phyloP scores from a whole-genome alignment of 768 basidiomycete genomes.

The Psilocybe cubensis region DNA sequence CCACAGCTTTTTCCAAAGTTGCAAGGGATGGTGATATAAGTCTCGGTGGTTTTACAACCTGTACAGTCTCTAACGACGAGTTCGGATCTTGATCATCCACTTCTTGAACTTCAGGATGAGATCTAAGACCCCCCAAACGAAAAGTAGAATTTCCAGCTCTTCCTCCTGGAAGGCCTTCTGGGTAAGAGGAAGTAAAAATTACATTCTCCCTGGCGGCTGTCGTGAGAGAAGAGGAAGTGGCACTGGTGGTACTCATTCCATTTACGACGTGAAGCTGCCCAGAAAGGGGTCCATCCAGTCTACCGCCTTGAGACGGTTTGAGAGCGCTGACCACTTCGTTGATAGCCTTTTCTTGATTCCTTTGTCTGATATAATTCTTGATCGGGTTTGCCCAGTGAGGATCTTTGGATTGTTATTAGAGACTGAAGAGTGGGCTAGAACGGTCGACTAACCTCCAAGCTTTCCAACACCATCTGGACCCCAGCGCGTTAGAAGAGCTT shows the following conservation, averaged over 20 bases:
- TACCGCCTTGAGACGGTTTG: constrained; percentile 54
- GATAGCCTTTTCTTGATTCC: constrained; percentile 70
- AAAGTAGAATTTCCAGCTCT: constrained; percentile 64
- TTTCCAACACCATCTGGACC: constrained; percentile 89
- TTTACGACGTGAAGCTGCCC: constrained; percentile 79
- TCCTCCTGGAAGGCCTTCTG: constrained; percentile 57
- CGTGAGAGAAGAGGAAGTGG: constrained; percentile 72
- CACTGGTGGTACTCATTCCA: constrained; percentile 58
- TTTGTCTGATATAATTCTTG: constrained; percentile 73
- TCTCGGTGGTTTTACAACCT: constrained; percentile 41
- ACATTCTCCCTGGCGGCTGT: constrained; percentile 78
- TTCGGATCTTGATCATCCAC: constrained; percentile 48
- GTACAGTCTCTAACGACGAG: constrained; percentile 32
- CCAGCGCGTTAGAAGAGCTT: constrained; percentile 87
- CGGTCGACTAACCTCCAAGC: constrained; percentile 67
- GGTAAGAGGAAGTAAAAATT: constrained; percentile 40
- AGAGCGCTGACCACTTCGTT: constrained; percentile 78
- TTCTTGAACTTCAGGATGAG: constrained; percentile 70
- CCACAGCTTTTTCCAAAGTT: constrained; percentile 92
- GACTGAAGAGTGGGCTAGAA: constrained; percentile 18
- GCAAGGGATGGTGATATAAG: constrained; percentile 84
- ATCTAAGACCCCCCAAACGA: constrained; percentile 61
- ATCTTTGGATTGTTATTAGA: constrained; percentile 51
- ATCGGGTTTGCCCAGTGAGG: constrained; percentile 89
- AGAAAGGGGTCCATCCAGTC: constrained; percentile 43